Conservation (phyloP, 2,329 filamentous ascomycete species). For the Microsporum audouinii region DNA sequence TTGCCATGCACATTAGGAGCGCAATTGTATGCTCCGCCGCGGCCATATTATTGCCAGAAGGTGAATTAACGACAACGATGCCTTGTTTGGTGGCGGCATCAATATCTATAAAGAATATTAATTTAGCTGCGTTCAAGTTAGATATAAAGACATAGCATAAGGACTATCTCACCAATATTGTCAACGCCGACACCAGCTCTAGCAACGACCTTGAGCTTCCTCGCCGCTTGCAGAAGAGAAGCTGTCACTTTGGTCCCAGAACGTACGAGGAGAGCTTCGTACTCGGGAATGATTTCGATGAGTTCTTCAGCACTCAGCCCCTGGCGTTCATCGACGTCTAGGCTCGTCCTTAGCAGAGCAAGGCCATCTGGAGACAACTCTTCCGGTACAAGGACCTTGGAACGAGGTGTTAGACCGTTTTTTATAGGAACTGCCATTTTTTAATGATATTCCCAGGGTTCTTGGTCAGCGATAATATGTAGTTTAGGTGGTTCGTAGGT, state of each 20-base stretch:
- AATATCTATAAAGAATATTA: conserved; percentile 40
- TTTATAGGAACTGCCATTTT: not conserved
- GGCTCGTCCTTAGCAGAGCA: conserved; percentile 52
- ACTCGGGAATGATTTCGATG: conserved; percentile 53
- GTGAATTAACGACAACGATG: conserved; percentile 70
- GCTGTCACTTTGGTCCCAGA: conserved; percentile 73
- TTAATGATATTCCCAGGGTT: not conserved
- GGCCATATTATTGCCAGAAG: conserved; percentile 67
- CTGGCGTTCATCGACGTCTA: conserved; percentile 58
- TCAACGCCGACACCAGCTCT: conserved; percentile 73
- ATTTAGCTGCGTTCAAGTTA: not conserved
- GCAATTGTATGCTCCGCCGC: conserved; percentile 69
- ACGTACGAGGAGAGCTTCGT: conserved; percentile 66
- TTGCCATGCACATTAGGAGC: conserved; percentile 60
- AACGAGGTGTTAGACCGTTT: conserved; percentile 15
- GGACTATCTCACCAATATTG: conserved; percentile 48
- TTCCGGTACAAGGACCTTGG: conserved; percentile 61
- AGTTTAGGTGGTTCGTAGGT: not conserved
- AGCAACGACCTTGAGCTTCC: conserved; percentile 63
- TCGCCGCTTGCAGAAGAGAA: conserved; percentile 52
- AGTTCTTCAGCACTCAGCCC: conserved; percentile 54
- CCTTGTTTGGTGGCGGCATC: conserved; percentile 59
- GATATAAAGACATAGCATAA: not conserved
- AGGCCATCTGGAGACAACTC: conserved; percentile 72
- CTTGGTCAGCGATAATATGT: not conserved